Percentiles rank a stretch among this genome's conserved stretches.
These are phyloP conservation scores for Vigna reflexopilosa DNA, from an alignment of 306 rosid genomes.

Conservation along the genomic window DNA sequence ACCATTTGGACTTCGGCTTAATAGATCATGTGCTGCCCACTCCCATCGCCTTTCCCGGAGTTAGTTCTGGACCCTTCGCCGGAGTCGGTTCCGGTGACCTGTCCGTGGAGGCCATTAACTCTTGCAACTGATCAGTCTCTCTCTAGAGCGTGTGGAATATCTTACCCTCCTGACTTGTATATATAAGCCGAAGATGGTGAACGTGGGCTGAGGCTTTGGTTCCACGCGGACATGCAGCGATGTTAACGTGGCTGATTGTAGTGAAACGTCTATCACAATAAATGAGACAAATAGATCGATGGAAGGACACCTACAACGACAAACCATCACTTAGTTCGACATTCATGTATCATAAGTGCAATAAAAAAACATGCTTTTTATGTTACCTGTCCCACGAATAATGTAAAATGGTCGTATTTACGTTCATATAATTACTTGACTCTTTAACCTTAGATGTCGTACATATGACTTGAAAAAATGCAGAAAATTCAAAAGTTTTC, in stretches of 20 bases:
- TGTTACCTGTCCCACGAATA: no score
- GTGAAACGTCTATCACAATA: not conserved
- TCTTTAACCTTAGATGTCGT: no score
- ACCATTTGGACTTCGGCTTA: no score
- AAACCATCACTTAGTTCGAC: no score
- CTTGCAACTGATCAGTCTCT: not conserved
- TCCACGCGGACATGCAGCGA: slow-evolving; percentile 45
- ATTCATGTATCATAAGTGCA: no score
- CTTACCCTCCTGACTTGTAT: not conserved
- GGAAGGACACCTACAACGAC: no score
- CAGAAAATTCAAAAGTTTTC: no score
- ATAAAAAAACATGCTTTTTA: no score
- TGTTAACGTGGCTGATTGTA: slow-evolving; percentile 20
- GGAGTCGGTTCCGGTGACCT: slow-evolving; percentile 48
- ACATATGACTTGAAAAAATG: no score
- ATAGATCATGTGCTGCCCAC: slow-evolving; percentile 53
- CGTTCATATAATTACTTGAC: no score
- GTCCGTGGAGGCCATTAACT: slow-evolving; percentile 43
- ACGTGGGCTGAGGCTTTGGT: slow-evolving; percentile 31
- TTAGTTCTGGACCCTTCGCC: slow-evolving; percentile 19
- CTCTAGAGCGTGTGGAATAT: not conserved
- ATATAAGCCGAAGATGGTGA: not conserved
- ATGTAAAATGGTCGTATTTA: no score
- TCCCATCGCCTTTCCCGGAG: slow-evolving; percentile 61
- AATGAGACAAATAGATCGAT: no score